Base-by-base conservation (phyloP, 2,329 filamentous ascomycete genomes). In the Aureobasidium sp. region DNA sequence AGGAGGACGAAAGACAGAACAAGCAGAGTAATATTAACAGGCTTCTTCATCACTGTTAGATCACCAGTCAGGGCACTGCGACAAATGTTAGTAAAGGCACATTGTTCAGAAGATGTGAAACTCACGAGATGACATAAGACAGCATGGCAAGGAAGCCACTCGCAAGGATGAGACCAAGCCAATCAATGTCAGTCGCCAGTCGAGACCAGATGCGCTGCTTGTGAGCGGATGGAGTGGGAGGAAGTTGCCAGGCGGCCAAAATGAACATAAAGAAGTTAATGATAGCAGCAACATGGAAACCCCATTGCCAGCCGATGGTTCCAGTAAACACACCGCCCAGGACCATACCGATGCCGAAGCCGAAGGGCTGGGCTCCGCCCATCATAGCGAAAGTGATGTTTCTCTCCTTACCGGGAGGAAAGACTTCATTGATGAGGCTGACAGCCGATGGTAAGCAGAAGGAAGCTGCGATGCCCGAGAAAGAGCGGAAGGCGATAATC, bases 311-410 rank as follows among this genome's bases (percentile, higher is more conserved):
- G 2, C 79, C 79, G 49, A 80, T 74, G 0, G 72, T 75, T 36
- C 79, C 74, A 1, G 76, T 71, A 37, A 84, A 75, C 0, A 82
- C 64, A 61, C 81, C 80, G 32, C 80, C 78, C 3, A 84, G 69
- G 0, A 79, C 74, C 3, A 84, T 72, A 0, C 82, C 81, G 0
- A 83, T 63, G 0, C 74, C 76, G 61, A 81, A 83, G 0, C 81
- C 82, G 10, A 83, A 65, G 0, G 80, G 79, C 62, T 81, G 79
- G 2, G 77, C 77, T 11, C 76, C 73, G 2, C 82, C 81, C 66
- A 83, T 71, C 11, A 74, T 75, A 0, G 80, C 76, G 65, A 83
- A 83, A 0, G 76, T 80, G 10, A 82, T 70, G 63, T 84, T 83
- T 3, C 81, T 29, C 72, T 68, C 63, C 74, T 75, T 1, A 79